Base-by-base conservation (phyloP, 495 filamentous ascomycete genomes). In the Emericellopsis terricola region DNA sequence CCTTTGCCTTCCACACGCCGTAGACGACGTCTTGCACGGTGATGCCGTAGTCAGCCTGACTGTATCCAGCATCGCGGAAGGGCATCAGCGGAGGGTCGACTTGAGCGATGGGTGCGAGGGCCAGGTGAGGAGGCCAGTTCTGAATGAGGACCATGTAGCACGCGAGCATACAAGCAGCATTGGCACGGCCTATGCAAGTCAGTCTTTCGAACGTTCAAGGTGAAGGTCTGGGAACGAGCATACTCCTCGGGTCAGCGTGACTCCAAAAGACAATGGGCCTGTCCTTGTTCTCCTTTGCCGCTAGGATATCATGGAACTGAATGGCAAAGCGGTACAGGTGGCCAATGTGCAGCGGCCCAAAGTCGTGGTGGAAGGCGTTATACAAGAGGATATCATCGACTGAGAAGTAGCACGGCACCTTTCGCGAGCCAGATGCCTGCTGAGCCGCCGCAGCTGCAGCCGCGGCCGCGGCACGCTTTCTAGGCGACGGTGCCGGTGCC, bases 91-190 rank as follows among this genome's bases (percentile, higher is more conserved):
- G 89, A 9, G 87, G 89, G 47, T 96, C 87, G 34, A 82, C 79
- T 58, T 96, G 91, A 10, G 89, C 81, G 44, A 96, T 85, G 1
- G 89, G 89, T 6, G 91, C 87, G 2, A 99, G 70, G n/a, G 87
- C 91, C 38, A 96, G 60, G 62, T 99, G 89, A 18, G 89, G 89
- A n/a, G 89, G 78, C 91, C 91, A 99, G 9, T 72, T 74, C 54
- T 99, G 89, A 45, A 99, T 89, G 32, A 99, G 59, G n/a, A 97
- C 81, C 87, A 96, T 94, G 52, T 96, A 96, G 55, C 79, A 87
- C 20, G 87, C 87, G 8, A 96, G 66, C 29, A 96, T 59, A 53
- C 85, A 94, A n/a, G 87, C 86, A 8, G 91, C 87, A 59, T 99
- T 99, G 44, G 89, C 86, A 36, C 89, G 73, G 49, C 73, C 75